A percentile compares a stretch with the other conserved stretches of the same genome.
phyloP scores from a whole-genome alignment of 495 filamentous ascomycete species.

The Talaromyces stipitatus region DNA sequence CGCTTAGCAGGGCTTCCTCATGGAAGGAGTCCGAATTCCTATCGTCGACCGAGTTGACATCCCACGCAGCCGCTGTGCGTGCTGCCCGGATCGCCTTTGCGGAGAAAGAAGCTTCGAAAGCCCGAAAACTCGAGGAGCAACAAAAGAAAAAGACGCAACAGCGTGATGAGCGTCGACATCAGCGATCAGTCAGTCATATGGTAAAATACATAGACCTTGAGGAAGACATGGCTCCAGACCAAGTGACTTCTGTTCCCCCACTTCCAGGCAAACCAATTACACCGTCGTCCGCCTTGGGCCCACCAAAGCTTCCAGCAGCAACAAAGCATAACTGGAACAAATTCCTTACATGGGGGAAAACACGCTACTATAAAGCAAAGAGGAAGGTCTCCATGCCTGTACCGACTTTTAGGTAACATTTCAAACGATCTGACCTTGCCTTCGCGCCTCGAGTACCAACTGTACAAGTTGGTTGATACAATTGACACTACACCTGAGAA shows the following conservation, averaged over 20 bases:
- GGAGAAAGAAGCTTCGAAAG: constrained; percentile 53
- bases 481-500: not conserved
- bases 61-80: constrained; percentile 34
- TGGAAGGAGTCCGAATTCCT: not conserved
- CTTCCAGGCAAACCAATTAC: not conserved
- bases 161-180: not conserved
- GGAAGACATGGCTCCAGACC: not conserved
- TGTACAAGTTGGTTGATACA: not conserved
- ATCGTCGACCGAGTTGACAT: constrained; percentile 28
- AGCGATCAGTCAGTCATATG: constrained; percentile 4
- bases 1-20: not conserved
- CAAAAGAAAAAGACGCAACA: constrained; percentile 30
- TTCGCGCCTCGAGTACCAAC: not conserved
- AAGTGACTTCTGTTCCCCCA: not conserved
- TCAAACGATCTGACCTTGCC: too few relatives aligned
- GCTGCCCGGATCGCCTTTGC: constrained; percentile 49
- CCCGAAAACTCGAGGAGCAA: constrained; percentile 45
- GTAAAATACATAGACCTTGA: constrained; percentile 14
- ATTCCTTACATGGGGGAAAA: constrained; percentile 42
- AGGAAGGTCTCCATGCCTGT: constrained; percentile 19
- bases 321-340: constrained; percentile 36
- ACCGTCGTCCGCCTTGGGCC: constrained; percentile 18
- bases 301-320: constrained; percentile 20
- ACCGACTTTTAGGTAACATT: not conserved
- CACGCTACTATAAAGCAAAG: constrained; percentile 37